Base-by-base conservation (phyloP, 495 filamentous ascomycete species). In the Chaetomium fimeti region DNA sequence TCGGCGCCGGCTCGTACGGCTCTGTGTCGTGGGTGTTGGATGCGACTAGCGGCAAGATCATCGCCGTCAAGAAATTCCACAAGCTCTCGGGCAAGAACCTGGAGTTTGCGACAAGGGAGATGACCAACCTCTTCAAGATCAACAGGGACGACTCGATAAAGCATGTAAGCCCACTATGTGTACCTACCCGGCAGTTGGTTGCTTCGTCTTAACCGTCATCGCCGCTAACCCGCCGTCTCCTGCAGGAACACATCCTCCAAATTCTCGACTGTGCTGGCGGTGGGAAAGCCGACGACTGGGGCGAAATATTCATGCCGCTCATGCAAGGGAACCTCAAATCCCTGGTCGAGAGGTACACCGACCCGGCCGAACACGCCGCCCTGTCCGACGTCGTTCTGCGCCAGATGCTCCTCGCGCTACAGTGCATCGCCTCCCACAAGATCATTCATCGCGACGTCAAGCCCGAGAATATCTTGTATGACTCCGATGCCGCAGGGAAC, bases 401-500 rank as follows among this genome's bases (percentile, higher is more conserved):
- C 2, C 75, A 79, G 57, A 74, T 74, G 68, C 68, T 79, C 3
- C 66, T 68, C 0, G 77, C 73, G 1, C 67, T 79, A 2, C 52
- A 74, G 5, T 77, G 69, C 60, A 65, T 77, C 4, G 68, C 61
- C 0, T 22, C 15, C 0, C 57, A 91, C 68, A 83, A 84, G 27
- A 87, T 93, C 64, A 85, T 92, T 62, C 89, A 92, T 72, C 82
- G 89, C 8, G 90, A 93, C 73, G 76, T 92, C 62, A 93, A 93
- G 73, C 90, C 90, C 1, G 90, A 92, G 67, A 93, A 93, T 67
- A 87, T 92, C 36, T 78, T 93, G 2, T 75, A 45, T 38, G 62
- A 74, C 3, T 60, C 42, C 7, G 63, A 66, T 22, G 28, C 48
- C 2, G 5, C 51, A 15, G 51, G 61, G 12, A 22, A 43, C n/a